Base-by-base conservation (phyloP, 768 basidiomycete genomes). In the Chalciporus piperatus region DNA sequence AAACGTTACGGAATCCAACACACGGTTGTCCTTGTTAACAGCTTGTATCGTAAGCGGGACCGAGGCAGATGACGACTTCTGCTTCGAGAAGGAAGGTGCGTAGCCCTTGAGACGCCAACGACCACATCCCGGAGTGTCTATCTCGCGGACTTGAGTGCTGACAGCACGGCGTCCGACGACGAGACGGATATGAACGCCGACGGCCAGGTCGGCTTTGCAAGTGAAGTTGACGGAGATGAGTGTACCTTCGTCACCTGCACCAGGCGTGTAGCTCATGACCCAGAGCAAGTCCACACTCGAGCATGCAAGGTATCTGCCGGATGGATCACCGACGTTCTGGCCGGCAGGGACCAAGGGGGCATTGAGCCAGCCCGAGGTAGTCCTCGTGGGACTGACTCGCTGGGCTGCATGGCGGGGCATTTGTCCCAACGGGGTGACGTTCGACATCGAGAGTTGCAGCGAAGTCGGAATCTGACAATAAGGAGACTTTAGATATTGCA, bases 121-220 rank as follows among this genome's bases (percentile, higher is more conserved):
- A 28, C 79, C 81, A 49, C 75, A 75, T 8, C 73, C 68, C 1
- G 73, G 63, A 12, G 71, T 62, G n/a, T 73, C 72, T 0, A 85
- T 61, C 58, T 80, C 76, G 40, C 74, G 74, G 25, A 92, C 85
- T 12, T 77, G 77, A 0, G 91, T 92, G 30, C 74, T 74, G 22
- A 92, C 76, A 3, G 89, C 80, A 55, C 79, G 82, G 52, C 74
- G 67, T 27, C 85, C 90, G 56, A 93, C 75, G 59, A 92, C 82
- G 56, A 93, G 81, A 46, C 91, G 82, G 20, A 92, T 79, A 52
- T 77, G 83, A 33, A 87, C 76, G 1, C 57, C 67, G 3, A 59
- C 1, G 3, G 57, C 57, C 0, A 60, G 47, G 12, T 63, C 63
- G 3, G 57, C 47, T 27, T 58, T 63, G 49, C 68, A 69, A 6